phyloP scores from a whole-genome alignment of 352 stramenopile species.

The Globisporangium middletonii region DNA sequence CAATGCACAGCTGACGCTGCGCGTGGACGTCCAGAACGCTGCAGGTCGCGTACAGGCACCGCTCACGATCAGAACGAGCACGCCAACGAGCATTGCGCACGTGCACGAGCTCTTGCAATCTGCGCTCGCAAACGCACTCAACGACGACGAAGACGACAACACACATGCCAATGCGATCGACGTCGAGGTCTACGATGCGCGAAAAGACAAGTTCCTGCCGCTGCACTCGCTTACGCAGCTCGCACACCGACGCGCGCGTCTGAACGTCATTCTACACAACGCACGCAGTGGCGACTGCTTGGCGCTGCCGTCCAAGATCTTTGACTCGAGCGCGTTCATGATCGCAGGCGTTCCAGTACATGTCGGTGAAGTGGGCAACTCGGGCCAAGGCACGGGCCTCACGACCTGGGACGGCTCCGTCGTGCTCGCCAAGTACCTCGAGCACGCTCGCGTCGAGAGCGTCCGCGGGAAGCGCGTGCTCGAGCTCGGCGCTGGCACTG shows the following conservation, averaged over 20 bases:
- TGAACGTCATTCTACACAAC: constrained; percentile 33
- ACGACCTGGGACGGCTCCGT: constrained; percentile 90
- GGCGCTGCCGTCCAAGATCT: constrained; percentile 49
- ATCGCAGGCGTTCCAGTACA: constrained; percentile 46
- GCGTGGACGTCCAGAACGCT: constrained; percentile 14
- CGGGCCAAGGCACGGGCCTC: constrained; percentile 78
- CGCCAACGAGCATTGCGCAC: constrained; percentile 4
- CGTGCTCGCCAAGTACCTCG: constrained; percentile 89
- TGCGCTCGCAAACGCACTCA: constrained; percentile 1
- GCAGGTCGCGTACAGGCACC: background rate
- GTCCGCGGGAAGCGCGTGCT: constrained; percentile 47
- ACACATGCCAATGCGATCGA: constrained; percentile 10
- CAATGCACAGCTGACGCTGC: constrained; percentile 9
- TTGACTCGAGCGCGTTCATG: constrained; percentile 45
- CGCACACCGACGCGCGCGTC: constrained; percentile 18
- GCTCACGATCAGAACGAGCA: constrained; percentile 7
- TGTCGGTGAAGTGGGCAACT: constrained; percentile 73
- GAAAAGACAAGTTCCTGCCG: constrained; percentile 23
- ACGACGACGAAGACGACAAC: background rate
- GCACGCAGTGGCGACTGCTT: constrained; percentile 16
- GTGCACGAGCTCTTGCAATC: constrained; percentile 3
- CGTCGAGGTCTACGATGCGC: constrained; percentile 37
- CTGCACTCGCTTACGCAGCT: constrained; percentile 23
- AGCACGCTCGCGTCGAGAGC: constrained; percentile 30
- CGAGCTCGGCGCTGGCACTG: constrained; percentile 83